A percentile compares a stretch with the other conserved stretches of the same genome.
Conservation (phyloP, 2,329 filamentous ascomycete genomes). For the Catunica adiposa region DNA sequence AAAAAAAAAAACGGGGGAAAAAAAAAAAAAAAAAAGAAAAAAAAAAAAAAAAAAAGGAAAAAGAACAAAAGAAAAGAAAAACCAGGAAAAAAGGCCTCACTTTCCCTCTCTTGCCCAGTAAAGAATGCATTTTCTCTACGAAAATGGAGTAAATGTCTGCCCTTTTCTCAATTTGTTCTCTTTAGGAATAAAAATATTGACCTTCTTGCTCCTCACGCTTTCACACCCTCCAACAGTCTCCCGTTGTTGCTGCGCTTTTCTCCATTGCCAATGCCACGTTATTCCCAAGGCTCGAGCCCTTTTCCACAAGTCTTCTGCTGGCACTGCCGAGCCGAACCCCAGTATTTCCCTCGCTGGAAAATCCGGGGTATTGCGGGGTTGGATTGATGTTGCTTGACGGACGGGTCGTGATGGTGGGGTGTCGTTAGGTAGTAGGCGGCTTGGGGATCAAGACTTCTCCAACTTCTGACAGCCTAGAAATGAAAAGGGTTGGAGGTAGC, state of each 20-base stretch:
- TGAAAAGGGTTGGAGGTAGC: neutral
- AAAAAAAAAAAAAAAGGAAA: too few relatives aligned
- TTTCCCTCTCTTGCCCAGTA: too few relatives aligned
- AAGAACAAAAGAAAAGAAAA: too few relatives aligned
- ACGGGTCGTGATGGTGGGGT: neutral
- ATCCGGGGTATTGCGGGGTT: slow-evolving; percentile 3
- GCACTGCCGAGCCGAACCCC: neutral
- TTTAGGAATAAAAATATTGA: neutral
- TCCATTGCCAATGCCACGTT: neutral
- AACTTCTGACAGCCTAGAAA: neutral
- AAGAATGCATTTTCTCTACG: neutral
- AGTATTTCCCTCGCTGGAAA: neutral
- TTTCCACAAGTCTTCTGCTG: neutral
- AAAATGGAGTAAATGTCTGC: neutral
- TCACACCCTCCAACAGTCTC: neutral
- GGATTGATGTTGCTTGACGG: neutral
- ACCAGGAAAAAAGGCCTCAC: too few relatives aligned
- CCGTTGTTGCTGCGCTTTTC: neutral
- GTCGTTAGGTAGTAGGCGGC: neutral
- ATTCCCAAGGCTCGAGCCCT: neutral
- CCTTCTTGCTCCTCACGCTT: neutral
- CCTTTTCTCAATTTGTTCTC: neutral
- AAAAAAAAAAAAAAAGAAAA: too few relatives aligned
- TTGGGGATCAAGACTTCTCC: neutral
- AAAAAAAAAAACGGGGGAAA: too few relatives aligned